Percentiles rank a stretch among this genome's conserved stretches.
Evolutionary conservation across 352 stramenopile species (phyloP).

Genomic region (Thalassiosira exigua): DNA sequence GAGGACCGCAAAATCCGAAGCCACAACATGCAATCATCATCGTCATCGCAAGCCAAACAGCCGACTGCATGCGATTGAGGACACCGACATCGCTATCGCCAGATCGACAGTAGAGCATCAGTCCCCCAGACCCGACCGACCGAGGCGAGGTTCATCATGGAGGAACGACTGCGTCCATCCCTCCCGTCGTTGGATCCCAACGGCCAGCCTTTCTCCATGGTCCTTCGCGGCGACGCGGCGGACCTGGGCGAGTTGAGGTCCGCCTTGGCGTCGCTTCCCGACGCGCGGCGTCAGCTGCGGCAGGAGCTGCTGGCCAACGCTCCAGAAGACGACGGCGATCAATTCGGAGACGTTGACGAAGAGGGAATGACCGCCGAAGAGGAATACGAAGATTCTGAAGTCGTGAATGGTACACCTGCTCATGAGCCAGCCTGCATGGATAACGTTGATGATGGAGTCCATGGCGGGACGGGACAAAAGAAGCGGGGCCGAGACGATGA

Average conservation of each 20-base stretch:
- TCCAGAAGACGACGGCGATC: conserved; percentile 6
- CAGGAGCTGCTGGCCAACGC: neutral
- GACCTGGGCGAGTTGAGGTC: conserved; percentile 39
- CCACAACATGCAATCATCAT: no score
- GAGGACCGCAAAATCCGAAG: no score
- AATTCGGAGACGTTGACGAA: conserved; percentile 28
- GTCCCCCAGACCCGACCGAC: no score
- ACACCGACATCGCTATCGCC: no score
- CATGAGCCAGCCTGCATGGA: neutral
- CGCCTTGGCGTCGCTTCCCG: conserved; percentile 12
- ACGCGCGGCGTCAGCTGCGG: conserved; percentile 16
- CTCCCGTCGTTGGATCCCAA: conserved; percentile 52
- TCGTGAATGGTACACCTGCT: neutral
- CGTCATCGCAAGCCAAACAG: no score
- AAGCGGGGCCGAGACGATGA: conserved; percentile 24
- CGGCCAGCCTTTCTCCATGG: conserved; percentile 48
- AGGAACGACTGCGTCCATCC: conserved; percentile 19
- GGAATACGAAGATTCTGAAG: conserved; percentile 12
- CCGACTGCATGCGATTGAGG: no score
- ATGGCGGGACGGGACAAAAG: conserved; percentile 5
- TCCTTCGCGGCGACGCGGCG: conserved; percentile 38
- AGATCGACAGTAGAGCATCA: no score
- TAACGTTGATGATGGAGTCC: conserved; percentile 10
- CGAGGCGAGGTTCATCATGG: no score
- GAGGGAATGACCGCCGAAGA: neutral